Percentiles rank a stretch among this genome's conserved stretches.
phyloP scores from a whole-genome alignment of 1,139 yeast genomes.

The Scheffersomyces parashehatae region DNA sequence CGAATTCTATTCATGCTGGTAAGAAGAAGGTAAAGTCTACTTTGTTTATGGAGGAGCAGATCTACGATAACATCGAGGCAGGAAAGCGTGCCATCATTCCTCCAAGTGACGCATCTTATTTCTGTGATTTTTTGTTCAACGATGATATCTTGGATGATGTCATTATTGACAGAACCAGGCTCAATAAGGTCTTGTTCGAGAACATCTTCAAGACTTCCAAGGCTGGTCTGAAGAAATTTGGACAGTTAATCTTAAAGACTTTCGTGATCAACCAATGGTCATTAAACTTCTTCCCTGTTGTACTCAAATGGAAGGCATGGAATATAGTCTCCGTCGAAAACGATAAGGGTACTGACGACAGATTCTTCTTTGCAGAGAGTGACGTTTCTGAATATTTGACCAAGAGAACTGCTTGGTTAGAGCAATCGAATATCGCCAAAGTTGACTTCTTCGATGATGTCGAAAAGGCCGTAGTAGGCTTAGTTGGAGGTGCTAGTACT shows the following conservation, averaged over 20 bases:
- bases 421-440: constrained; percentile 47
- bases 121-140: constrained; percentile 45
- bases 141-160: constrained; percentile 28
- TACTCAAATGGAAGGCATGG: constrained; percentile 38
- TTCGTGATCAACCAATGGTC: constrained; percentile 49
- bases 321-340: constrained; percentile 25
- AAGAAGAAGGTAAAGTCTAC: constrained; percentile 23
- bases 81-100: constrained; percentile 54
- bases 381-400: constrained; percentile 30
- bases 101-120: constrained; percentile 59
- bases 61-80: constrained; percentile 42
- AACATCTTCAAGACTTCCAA: constrained; percentile 30
- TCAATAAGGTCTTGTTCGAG: constrained; percentile 26
- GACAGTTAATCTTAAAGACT: constrained; percentile 36
- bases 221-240: constrained; percentile 37
- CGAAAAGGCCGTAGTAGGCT: constrained; percentile 54
- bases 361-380: constrained; percentile 29
- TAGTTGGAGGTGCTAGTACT: constrained; percentile 47
- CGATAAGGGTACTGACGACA: constrained; percentile 27
- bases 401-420: constrained; percentile 44
- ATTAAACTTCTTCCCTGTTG: constrained; percentile 30
- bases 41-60: constrained; percentile 41
- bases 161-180: constrained; percentile 29
- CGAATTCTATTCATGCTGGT: constrained; percentile 17
- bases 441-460: constrained; percentile 49